Percentiles rank a stretch among this genome's conserved stretches.
These are phyloP conservation scores for Saksenaea vasiformis DNA, from an alignment of 371 early-diverging fungal species.

Conservation along the genomic window DNA sequence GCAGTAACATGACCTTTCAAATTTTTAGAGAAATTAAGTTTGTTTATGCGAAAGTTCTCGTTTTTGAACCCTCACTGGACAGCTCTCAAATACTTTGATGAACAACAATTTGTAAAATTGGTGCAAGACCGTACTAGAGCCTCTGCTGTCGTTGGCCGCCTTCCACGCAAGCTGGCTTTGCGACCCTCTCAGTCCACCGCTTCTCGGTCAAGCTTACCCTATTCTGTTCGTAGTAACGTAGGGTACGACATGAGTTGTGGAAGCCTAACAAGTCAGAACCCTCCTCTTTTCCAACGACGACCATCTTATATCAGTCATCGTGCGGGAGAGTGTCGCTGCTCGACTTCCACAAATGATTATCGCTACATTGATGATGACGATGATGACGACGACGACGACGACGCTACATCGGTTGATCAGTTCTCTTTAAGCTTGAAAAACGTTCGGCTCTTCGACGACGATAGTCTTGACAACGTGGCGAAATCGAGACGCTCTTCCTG, in stretches of 20 bases:
- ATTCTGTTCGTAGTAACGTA: neutral
- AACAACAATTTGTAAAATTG: slow-evolving; percentile 33
- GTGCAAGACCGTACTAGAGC: slow-evolving; percentile 34
- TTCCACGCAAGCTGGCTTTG: slow-evolving; percentile 29
- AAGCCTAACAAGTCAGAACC: neutral
- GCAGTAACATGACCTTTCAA: neutral
- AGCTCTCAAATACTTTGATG: slow-evolving; percentile 42
- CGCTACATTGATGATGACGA: neutral
- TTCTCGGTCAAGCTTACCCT: neutral
- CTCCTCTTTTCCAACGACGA: neutral
- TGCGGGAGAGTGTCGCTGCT: neutral
- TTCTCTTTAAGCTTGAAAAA: neutral
- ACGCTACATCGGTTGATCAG: neutral
- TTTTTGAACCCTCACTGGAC: slow-evolving; percentile 42
- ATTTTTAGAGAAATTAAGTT: slow-evolving; percentile 11
- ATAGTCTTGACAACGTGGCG: neutral
- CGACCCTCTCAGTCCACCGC: neutral
- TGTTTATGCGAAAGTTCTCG: slow-evolving; percentile 29
- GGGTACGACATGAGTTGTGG: neutral
- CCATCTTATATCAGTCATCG: neutral
- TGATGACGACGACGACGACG: neutral
- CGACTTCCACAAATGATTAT: neutral
- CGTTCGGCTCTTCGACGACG: neutral
- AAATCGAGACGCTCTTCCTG: neutral
- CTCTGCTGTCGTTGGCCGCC: slow-evolving; percentile 26